Conservation (phyloP, 805 yeast species). For the Cyberlindnera xishuangbannaensis region DNA sequence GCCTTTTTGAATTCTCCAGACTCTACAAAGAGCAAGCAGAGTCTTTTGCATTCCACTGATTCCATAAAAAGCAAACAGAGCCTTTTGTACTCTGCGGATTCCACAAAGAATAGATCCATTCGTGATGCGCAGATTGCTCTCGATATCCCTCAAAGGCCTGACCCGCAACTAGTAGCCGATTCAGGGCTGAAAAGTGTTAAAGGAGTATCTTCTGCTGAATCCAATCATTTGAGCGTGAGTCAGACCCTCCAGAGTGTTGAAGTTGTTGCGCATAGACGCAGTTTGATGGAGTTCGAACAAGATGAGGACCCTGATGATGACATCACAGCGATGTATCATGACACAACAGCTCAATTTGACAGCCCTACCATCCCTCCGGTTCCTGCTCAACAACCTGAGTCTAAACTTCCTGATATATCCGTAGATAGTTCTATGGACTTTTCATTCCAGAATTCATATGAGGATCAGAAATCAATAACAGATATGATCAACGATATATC, state of each 20-base stretch:
- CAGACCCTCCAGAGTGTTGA: slow-evolving; percentile 24
- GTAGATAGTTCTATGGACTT: no score
- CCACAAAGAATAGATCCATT: no score
- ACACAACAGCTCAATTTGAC: slow-evolving; percentile 8
- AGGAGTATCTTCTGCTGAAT: no score
- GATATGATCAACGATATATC: slow-evolving; percentile 10
- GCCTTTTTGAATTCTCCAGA: no score
- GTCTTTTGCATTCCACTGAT: no score
- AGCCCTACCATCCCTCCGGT: slow-evolving; percentile 4
- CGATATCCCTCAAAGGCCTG: slow-evolving; percentile 7
- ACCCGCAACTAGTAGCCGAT: background rate
- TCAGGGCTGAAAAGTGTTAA: no score
- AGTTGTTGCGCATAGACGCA: slow-evolving; percentile 28
- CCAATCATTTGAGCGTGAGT: slow-evolving; percentile 3
- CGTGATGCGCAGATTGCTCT: slow-evolving; percentile 4
- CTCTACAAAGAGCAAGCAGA: no score
- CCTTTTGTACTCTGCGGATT: no score
- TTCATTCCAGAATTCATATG: slow-evolving; percentile 18
- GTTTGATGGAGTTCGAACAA: slow-evolving; percentile 22
- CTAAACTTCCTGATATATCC: no score
- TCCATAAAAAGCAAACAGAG: no score
- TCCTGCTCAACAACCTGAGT: no score
- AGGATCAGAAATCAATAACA: slow-evolving; percentile 8
- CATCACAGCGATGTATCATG: slow-evolving; percentile 20
- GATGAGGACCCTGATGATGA: slow-evolving; percentile 25